phyloP scores from a whole-genome alignment of 805 yeast species.

The Suhomyces emberorum region DNA sequence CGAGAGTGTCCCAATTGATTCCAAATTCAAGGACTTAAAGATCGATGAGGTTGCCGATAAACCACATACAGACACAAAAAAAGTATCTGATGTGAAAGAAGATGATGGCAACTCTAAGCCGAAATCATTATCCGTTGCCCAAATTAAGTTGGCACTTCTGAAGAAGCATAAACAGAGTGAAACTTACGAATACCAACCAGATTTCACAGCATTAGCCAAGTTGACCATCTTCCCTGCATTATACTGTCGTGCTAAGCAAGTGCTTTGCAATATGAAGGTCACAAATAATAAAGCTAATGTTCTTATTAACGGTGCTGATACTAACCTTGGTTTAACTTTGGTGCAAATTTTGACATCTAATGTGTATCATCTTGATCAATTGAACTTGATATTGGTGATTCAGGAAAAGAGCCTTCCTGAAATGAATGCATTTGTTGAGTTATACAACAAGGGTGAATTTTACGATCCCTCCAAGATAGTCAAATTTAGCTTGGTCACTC shows the following conservation, averaged over 20 bases:
- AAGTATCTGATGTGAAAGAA: neutral
- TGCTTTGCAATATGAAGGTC: slow-evolving; percentile 23
- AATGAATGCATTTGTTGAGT: slow-evolving; percentile 19
- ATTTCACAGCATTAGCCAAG: slow-evolving; percentile 31
- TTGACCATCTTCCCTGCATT: slow-evolving; percentile 29
- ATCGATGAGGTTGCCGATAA: neutral
- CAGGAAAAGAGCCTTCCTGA: slow-evolving; percentile 17
- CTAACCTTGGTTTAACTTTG: slow-evolving; percentile 34
- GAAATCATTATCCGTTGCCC: neutral
- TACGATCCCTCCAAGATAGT: slow-evolving; percentile 20
- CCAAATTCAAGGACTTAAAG: neutral
- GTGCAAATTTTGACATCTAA: slow-evolving; percentile 32
- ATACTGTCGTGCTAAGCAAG: slow-evolving; percentile 38
- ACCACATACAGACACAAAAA: neutral
- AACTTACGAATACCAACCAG: slow-evolving; percentile 10
- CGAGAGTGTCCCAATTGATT: neutral
- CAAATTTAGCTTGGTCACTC: slow-evolving; percentile 27
- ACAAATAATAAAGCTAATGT: slow-evolving; percentile 21
- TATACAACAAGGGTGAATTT: slow-evolving; percentile 16
- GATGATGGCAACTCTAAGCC: neutral
- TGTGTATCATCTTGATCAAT: slow-evolving; percentile 20
- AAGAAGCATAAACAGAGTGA: neutral
- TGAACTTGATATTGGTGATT: slow-evolving; percentile 32
- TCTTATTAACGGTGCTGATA: slow-evolving; percentile 43
- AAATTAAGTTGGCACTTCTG: neutral